Evolutionary conservation across 148 eudicot species (phyloP), one percentile per base, ranked within the genome.

Genomic region (Beta vulgaris): DNA sequence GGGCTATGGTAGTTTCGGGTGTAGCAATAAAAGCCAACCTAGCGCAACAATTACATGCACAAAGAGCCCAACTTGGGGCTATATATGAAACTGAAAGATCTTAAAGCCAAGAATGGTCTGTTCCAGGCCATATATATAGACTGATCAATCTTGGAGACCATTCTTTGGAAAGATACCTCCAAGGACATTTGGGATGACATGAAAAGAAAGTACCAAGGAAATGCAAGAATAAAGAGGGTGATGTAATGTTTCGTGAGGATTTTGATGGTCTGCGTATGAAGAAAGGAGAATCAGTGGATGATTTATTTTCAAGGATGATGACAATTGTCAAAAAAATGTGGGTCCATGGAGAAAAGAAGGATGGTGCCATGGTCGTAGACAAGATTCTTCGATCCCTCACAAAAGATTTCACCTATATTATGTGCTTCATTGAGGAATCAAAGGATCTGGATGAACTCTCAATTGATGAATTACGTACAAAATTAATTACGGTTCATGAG

Each of bases 171-270:
- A n/a, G 76, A 75, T 10, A 75, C 75, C 25, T 67, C 80, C 12
- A 81, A 78, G 68, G 32, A 84, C 2, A 67, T 75, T 0, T 81
- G 82, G 84, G 82, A 81, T 26, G 68, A 71, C 19, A 72, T 84
- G 82, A 80, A 81, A 21, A 72, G 54, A 51, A 81, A 84, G 25
- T 75, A 71, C 23, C 68, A 72, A 64, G 84, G 84, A 0, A 37
- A 7, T 5, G 64, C 55, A 26, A 62, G 76, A 26, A 73, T 63
- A 14, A 77, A 80, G 69, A 57, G 76, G 3, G 68, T 32, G 42
- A 77, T 80, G 21, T 54, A 77, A 66, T 63, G 59, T 60, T 84
- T 12, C 31, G 77, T 3, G 34, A 29, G 23, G 71, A 72, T 13
- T 82, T 80, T 58, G 84, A 84, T 12, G 11, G 29, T 1, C 59